Base-by-base conservation (phyloP, 805 yeast species). In the Ogataea nonfermentans region DNA sequence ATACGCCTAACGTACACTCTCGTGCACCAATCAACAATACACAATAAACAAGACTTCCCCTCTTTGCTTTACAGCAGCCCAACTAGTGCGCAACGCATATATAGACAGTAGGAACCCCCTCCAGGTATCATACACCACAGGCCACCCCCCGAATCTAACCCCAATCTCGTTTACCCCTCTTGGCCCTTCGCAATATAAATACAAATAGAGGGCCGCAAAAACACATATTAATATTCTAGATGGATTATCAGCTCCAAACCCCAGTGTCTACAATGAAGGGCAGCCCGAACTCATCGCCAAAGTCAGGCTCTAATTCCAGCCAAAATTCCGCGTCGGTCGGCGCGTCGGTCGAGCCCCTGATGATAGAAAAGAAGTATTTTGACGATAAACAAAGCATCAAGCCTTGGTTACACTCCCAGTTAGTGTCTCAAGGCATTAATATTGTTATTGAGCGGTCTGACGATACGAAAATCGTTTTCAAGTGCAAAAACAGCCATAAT, bases 371-470 rank as follows among this genome's bases (percentile, higher is more conserved):
- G 36, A 54, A 59, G 41, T 39, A 46, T 39, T 69, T 71, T 51
- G 51, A 58, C 24, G 70, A 67, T 40, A 74, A 68, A 48, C 60
- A 68, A 22, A 73, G 69, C 16, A 77, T 79, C 47, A 79, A 79
- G 54, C 84, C 84, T 4, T 79, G 84, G 84, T 57, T 79, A 36
- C 77, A 68, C 48, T 59, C 66, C 34, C 68, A 76, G 40, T 62
- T 70, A 35, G 61, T 63, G n/a, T 59, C 66, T 6, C 68, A 67
- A 46, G 80, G 81, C 4, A 70, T 77, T 28, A 70, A 69, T 39
- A 66, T 79, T 9, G 84, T 77, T 11, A 79, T 79, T 40, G 84
- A 78, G 61, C 60, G 86, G 22, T 74, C 81, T 3, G 86, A 79
- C 57, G 71, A 67, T 33, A 63, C 73, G 30, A 79, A 79, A 56